Base-by-base conservation (phyloP, 139 green algal genomes). In the Micractinium sp. region DNA sequence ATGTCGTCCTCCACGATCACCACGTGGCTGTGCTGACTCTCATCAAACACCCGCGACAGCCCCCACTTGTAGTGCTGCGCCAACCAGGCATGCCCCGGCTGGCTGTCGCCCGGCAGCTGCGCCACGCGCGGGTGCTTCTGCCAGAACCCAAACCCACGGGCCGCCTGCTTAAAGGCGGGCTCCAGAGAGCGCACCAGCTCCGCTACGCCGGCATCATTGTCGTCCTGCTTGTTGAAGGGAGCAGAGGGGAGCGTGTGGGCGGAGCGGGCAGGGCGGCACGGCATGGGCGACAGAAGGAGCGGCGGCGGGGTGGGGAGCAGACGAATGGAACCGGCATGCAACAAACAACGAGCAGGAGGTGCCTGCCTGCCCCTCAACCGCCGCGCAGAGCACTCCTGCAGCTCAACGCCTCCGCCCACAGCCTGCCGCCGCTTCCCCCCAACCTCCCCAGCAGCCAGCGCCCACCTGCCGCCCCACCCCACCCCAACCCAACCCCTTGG, bases 1-100 rank as follows among this genome's bases (percentile, higher is more conserved):
- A 94, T 94, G 90, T 95, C 91, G 63, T 95, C 92, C 90, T 95
- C 92, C 33, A 93, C 77, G 19, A 95, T 88, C 73, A 95, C 90
- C 56, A 73, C 86, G 82, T 92, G 90, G 61, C 82, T 91, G 89
- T 94, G 92, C 20, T 56, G 20, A 18, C 75, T 19, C 83, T 90
- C 61, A 41, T 85, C 29, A n/a, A 94, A 93, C 16, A 91, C 80
- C 0, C 80, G 47, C 20, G 90, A 84, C 73, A 94, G 63, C 22
- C 88, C 92, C 88, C 90, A 94, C 23, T 84, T 86, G 84, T 94
- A 94, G 81, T 94, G 92, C 74, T 93, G 92, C 35, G 88, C 89
- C 81, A 93, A 87, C 86, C 83, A 93, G 22, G 92, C 90, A 60
- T 92, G 90, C 31, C 89, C 90, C 69, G 90, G 53, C 92, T 94